Conservation (phyloP, 192 early-diverging fungal species). For the Tieghemiomyces parasiticus region DNA sequence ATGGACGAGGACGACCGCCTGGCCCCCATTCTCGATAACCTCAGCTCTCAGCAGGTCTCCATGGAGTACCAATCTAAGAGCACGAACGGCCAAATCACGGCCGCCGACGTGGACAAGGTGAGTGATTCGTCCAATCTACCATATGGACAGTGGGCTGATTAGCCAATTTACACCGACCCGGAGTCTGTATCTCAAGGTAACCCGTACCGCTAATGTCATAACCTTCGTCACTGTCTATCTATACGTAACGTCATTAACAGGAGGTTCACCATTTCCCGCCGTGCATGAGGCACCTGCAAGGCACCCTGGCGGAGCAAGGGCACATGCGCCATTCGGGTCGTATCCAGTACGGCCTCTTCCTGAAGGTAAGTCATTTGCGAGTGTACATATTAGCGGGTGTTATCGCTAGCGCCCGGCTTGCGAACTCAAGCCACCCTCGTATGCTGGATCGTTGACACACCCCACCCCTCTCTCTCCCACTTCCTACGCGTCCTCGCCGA, state of each 20-base stretch:
- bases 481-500: neutral
- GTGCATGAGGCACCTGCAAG: slow-evolving; percentile 81
- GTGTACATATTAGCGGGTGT: neutral
- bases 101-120: slow-evolving; percentile 49
- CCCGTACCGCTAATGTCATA: neutral
- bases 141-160: neutral
- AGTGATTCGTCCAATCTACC: neutral
- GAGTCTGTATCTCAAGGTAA: neutral
- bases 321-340: slow-evolving; percentile 81
- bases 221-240: neutral
- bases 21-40: slow-evolving; percentile 69
- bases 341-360: slow-evolving; percentile 85
- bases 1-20: slow-evolving; percentile 89
- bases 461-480: neutral
- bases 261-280: slow-evolving; percentile 66
- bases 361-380: slow-evolving; percentile 40
- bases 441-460: neutral
- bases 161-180: neutral
- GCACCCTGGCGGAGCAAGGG: slow-evolving; percentile 45
- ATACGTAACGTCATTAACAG: slow-evolving; percentile 9
- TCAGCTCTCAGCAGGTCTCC: slow-evolving; percentile 67
- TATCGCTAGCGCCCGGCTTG: neutral
- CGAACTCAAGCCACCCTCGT: neutral
- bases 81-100: slow-evolving; percentile 38
- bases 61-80: slow-evolving; percentile 42